phyloP scores from a whole-genome alignment of 2,329 filamentous ascomycete genomes.

The Cryoendolithus antarcticus region DNA sequence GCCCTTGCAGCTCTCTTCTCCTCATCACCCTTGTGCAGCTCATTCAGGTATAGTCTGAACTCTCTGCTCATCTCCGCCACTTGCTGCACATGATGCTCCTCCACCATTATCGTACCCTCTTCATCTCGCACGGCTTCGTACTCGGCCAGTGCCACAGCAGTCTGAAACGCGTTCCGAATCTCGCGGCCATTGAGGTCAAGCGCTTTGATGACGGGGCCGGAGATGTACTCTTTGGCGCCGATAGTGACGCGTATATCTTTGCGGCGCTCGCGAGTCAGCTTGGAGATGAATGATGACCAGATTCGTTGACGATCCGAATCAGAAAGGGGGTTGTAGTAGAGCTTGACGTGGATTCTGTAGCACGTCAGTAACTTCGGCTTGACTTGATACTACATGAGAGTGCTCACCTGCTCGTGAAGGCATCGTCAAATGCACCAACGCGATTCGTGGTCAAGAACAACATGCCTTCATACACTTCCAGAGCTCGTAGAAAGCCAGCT shows the following conservation, averaged over 20 bases:
- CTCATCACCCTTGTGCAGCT: not conserved
- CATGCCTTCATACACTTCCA: slow-evolving; percentile 29
- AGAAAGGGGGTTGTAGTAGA: slow-evolving; percentile 12
- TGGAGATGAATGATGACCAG: slow-evolving; percentile 18
- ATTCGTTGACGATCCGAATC: slow-evolving; percentile 10
- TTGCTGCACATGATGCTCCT: not conserved
- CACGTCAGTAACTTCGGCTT: no score
- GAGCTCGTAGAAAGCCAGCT: slow-evolving; percentile 26
- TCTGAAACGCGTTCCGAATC: slow-evolving; percentile 14
- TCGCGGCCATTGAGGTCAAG: slow-evolving; percentile 21
- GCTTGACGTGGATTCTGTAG: slow-evolving; percentile 20
- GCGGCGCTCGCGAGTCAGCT: slow-evolving; percentile 6
- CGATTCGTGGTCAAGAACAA: slow-evolving; percentile 29
- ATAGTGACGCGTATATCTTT: slow-evolving; percentile 4
- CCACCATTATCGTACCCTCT: not conserved
- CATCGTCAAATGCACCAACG: slow-evolving; percentile 22
- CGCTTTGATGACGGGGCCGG: slow-evolving; percentile 3
- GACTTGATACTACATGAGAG: no score
- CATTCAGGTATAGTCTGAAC: not conserved
- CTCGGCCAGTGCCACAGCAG: not conserved
- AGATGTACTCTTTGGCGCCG: slow-evolving; percentile 4
- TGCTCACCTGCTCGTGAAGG: slow-evolving; percentile 14
- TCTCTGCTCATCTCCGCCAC: not conserved
- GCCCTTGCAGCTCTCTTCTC: not conserved
- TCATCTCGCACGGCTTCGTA: not conserved